A percentile compares a stretch with the other conserved stretches of the same genome.
These are phyloP conservation scores for Talaromyces stipitatus DNA, from an alignment of 495 filamentous ascomycete species.

Conservation along the genomic window DNA sequence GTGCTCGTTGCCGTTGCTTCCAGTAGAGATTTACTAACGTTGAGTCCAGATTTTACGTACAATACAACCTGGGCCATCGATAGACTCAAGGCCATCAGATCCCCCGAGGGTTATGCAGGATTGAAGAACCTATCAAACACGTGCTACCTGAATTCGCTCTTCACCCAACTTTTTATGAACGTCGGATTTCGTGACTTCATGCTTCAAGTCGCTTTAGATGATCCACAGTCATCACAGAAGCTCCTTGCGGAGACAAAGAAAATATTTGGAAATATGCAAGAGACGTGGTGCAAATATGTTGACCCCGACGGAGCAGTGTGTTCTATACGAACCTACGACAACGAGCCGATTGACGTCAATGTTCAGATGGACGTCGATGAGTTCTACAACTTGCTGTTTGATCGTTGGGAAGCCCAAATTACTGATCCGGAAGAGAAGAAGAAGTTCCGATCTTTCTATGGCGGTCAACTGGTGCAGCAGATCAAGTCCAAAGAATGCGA, in stretches of 20 bases:
- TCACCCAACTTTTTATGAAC: slow-evolving; percentile 98
- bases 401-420: slow-evolving; percentile 84
- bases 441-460: slow-evolving; percentile 76
- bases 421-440: slow-evolving; percentile 58
- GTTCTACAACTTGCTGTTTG: slow-evolving; percentile 91
- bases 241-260: slow-evolving; percentile 70
- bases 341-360: slow-evolving; percentile 73
- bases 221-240: slow-evolving; percentile 49
- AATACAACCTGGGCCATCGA: slow-evolving; percentile 54
- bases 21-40: slow-evolving; percentile 1
- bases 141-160: slow-evolving; percentile 93
- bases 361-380: slow-evolving; percentile 98
- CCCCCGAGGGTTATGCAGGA: slow-evolving; percentile 71
- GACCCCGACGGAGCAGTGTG: slow-evolving; percentile 67
- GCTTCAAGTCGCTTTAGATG: slow-evolving; percentile 51
- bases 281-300: slow-evolving; percentile 60
- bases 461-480: slow-evolving; percentile 87
- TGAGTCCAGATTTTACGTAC: slow-evolving; percentile 40
- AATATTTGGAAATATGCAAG: slow-evolving; percentile 82
- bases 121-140: slow-evolving; percentile 89
- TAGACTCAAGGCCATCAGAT: slow-evolving; percentile 59
- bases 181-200: slow-evolving; percentile 80
- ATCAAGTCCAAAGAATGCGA: slow-evolving; percentile 90
- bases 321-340: slow-evolving; percentile 75
- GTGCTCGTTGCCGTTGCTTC: slow-evolving; percentile 11